These are phyloP conservation scores for Moringa oleifera DNA, from an alignment of 345 rosid species.

Conservation along the genomic window DNA sequence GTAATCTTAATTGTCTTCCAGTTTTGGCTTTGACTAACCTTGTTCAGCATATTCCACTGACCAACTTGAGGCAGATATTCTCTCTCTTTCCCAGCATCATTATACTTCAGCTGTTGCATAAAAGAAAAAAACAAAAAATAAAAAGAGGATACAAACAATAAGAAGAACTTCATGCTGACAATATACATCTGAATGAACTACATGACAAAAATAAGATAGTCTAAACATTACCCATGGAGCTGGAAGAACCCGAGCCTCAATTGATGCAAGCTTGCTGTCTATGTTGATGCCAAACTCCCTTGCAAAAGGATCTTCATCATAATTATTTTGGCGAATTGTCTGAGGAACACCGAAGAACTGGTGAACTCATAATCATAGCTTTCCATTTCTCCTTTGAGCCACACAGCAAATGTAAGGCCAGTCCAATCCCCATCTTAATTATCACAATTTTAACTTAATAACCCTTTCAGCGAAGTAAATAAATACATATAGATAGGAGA, in stretches of 20 bases:
- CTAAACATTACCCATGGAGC: constrained; percentile 35
- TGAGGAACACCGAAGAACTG: too few species aligned
- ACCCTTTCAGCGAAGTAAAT: neutral
- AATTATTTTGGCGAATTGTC: constrained; percentile 27
- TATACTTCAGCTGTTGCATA: constrained; percentile 29
- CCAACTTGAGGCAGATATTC: constrained; percentile 38
- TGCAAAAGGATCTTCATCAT: constrained; percentile 27
- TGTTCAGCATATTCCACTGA: constrained; percentile 48
- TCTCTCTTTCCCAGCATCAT: constrained; percentile 34
- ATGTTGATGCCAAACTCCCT: constrained; percentile 38
- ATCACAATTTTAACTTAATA: too few species aligned
- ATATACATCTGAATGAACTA: neutral
- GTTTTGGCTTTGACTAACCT: constrained; percentile 27
- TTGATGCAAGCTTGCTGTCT: constrained; percentile 24
- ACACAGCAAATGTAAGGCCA: too few species aligned
- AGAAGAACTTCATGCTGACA: neutral
- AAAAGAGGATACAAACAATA: neutral
- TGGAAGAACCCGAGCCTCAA: constrained; percentile 41
- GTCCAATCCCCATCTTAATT: neutral
- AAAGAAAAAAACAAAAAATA: neutral
- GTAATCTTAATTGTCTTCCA: neutral
- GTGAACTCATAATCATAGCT: neutral
- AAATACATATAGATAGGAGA: neutral
- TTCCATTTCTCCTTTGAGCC: neutral
- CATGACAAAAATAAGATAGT: neutral